Conservation (phyloP, 129 eudicot species). For the Centella asiatica region DNA sequence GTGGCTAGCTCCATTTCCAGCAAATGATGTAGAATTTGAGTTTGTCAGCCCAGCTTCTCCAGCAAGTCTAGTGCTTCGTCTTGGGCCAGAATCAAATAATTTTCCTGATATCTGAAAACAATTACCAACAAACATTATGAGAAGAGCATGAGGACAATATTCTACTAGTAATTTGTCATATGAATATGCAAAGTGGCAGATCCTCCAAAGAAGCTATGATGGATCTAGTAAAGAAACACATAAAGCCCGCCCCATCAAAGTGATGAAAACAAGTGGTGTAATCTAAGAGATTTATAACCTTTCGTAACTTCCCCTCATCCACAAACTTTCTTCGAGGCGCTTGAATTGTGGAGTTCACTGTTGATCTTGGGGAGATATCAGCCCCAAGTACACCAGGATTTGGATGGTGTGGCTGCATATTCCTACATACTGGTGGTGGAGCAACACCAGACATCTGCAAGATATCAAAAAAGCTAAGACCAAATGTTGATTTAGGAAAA, state of each 20-base stretch:
- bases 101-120: constrained; percentile 83
- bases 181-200: no score
- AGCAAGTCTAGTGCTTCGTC: constrained; percentile 91
- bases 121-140: constrained; percentile 7
- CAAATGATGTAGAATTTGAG: constrained; percentile 29
- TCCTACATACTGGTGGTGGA: constrained; percentile 89
- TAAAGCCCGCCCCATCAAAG: no score
- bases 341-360: constrained; percentile 67
- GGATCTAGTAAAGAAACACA: no score
- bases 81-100: constrained; percentile 89
- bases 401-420: constrained; percentile 52
- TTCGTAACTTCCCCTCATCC: constrained; percentile 92
- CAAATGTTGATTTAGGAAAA: not conserved
- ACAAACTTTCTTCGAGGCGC: constrained; percentile 91
- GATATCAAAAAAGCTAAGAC: constrained; percentile 14
- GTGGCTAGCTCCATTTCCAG: constrained; percentile 66
- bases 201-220: no score
- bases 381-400: constrained; percentile 33
- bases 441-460: constrained; percentile 77
- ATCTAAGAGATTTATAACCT: constrained; percentile 33
- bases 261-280: not conserved
- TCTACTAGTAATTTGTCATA: no score
- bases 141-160: no score
- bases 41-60: constrained; percentile 57
- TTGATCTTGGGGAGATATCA: constrained; percentile 67